Evolutionary conservation across 257 asterid genomes (phyloP), one percentile per base, ranked within the genome.

Genomic region (Thymus mandschuricus): DNA sequence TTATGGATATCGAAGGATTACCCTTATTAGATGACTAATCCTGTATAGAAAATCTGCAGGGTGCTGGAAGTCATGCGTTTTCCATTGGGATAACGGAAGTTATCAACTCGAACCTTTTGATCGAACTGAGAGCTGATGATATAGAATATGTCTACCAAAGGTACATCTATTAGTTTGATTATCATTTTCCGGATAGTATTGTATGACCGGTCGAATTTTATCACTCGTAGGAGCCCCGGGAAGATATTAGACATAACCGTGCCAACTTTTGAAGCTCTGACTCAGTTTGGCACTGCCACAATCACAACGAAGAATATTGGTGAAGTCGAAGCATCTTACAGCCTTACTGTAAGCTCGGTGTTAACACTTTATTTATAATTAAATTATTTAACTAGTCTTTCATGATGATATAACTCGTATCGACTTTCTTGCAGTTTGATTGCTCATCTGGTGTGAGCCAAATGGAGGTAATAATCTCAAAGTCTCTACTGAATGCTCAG

Each of bases 311-410:
- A 86, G 80, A 95, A 95, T 79, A 68, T 87, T 65, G 98, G 99
- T 34, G 91, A 88, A 75, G 82, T 95, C 49, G 99, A 95, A 87
- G 98, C 99, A n/a, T 95, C 99, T 59, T 95, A 95, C 78, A 95
- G 98, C 85, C 92, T 95, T 54, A 92, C 99, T 66, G 99, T 95
- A 84, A 62, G 76, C 74, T 51, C 46, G 15, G 34, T 72, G 52
- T 72, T 57, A 63, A 45, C 61, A 35, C 44, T 66, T 7, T 21
- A 21, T 21, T 21, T 21, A 21, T 21, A 21, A 21, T 21, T 21
- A 21, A 21, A 21, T 21, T 21, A 21, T 21, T 21, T 21, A 21
- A 21, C 21, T 21, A 21, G 21, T 21, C 21, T 21, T 64, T 4
- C 30, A 60, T 21, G 15, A 75, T 71, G 4, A 27, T 13, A 38